A percentile compares a stretch with the other conserved stretches of the same genome.
These are phyloP conservation scores for Neocallimastix lanati DNA, from an alignment of 192 early-diverging fungal genomes.

Conservation along the genomic window DNA sequence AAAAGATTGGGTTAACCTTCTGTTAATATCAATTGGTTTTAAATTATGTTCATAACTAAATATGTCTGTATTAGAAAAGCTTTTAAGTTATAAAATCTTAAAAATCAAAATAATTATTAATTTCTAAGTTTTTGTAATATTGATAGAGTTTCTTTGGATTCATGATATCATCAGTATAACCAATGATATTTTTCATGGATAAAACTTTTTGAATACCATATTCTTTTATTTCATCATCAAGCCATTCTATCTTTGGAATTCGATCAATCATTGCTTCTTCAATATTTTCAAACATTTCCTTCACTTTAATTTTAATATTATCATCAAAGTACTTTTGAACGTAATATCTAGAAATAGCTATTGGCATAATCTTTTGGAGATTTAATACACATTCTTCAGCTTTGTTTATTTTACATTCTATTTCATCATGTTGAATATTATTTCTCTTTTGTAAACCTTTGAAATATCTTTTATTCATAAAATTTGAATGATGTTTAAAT, in stretches of 20 bases:
- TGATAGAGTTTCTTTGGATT: constrained; percentile 3
- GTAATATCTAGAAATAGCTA: constrained; percentile 1
- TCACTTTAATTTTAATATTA: background rate
- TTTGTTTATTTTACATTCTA: background rate
- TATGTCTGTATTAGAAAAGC: too few species aligned
- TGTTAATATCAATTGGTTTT: constrained; percentile 4
- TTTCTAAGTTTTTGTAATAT: constrained; percentile 1
- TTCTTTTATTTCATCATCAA: constrained; percentile 8
- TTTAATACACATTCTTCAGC: background rate
- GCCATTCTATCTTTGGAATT: constrained; percentile 11
- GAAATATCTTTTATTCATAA: too few species aligned
- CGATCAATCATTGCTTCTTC: constrained; percentile 1
- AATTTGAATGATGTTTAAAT: too few species aligned
- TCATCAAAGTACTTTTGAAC: background rate
- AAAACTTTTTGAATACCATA: constrained; percentile 14
- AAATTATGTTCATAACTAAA: too few species aligned
- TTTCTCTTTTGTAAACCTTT: too few species aligned
- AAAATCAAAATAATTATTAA: constrained; percentile 1
- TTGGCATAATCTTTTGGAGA: background rate
- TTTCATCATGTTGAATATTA: background rate
- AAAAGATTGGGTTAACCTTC: constrained; percentile 11
- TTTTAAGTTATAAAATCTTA: too few species aligned
- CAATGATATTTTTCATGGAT: constrained; percentile 7
- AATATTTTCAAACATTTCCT: background rate
- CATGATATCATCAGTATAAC: constrained; percentile 10